Percentiles rank a stretch among this genome's conserved stretches.
Conservation (phyloP, 306 rosid genomes). For the Adenanthera pavonina region DNA sequence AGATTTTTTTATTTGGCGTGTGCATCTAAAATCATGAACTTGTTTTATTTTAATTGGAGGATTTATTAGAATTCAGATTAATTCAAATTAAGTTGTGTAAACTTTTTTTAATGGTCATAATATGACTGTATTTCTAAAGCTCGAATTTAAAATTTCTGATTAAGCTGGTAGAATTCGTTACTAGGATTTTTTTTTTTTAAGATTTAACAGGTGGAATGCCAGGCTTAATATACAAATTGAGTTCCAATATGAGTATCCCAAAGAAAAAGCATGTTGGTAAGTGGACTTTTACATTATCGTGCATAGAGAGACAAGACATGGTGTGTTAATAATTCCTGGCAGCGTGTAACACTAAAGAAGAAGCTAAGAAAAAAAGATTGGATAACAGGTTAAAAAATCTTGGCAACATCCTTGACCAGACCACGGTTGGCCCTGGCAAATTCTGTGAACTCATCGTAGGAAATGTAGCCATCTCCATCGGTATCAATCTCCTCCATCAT, state of each 20-base stretch:
- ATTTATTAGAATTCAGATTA: too few species aligned
- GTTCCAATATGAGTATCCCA: neutral
- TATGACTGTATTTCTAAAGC: too few species aligned
- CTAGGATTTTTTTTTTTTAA: too few species aligned
- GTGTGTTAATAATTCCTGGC: neutral
- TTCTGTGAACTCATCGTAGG: constrained; percentile 49
- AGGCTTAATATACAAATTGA: neutral
- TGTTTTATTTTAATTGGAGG: too few species aligned
- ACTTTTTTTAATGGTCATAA: too few species aligned
- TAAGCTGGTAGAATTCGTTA: too few species aligned
- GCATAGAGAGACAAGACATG: constrained; percentile 27
- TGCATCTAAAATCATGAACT: too few species aligned
- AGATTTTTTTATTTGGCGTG: too few species aligned
- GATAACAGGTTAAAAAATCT: constrained; percentile 44
- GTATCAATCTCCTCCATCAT: constrained; percentile 72
- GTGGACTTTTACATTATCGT: constrained; percentile 12
- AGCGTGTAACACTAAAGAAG: neutral
- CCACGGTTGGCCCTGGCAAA: constrained; percentile 61
- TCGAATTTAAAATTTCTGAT: too few species aligned
- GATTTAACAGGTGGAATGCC: neutral
- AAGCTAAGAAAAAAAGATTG: neutral
- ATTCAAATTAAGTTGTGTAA: too few species aligned
- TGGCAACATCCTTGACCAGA: constrained; percentile 59
- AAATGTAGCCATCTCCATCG: constrained; percentile 62
- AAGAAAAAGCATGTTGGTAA: neutral